A percentile compares a stretch with the other conserved stretches of the same genome.
These are phyloP conservation scores for Phytophthora boehmeriae DNA, from an alignment of 352 stramenopile species.

Conservation along the genomic window DNA sequence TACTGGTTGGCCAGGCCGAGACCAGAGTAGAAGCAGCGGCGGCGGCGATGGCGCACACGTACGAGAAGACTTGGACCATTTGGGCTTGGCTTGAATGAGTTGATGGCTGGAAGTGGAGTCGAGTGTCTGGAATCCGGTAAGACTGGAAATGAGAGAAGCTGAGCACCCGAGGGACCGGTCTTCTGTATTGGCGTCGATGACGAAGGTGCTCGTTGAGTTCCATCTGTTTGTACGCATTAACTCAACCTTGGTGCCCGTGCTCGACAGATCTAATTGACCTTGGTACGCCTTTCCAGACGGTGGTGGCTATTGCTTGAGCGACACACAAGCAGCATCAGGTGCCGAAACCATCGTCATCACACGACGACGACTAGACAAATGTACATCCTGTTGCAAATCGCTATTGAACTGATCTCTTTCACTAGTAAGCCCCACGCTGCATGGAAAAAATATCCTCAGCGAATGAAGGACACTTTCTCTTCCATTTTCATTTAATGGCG, in stretches of 20 bases:
- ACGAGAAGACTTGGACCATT: conserved; percentile 34
- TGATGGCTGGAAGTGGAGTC: not conserved
- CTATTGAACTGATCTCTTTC: conserved; percentile 7
- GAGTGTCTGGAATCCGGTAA: conserved; percentile 12
- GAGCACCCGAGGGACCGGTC: too few species aligned
- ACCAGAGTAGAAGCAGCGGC: conserved; percentile 10
- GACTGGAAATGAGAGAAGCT: conserved; percentile 22
- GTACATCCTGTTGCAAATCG: not conserved
- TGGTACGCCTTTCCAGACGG: conserved; percentile 11
- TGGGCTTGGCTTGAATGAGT: not conserved
- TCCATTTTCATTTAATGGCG: too few species aligned
- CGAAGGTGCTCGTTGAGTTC: conserved; percentile 4
- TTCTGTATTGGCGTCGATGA: too few species aligned
- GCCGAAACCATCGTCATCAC: conserved; percentile 9
- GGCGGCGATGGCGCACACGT: conserved; percentile 9
- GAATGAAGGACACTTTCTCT: too few species aligned
- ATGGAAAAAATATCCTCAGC: too few species aligned
- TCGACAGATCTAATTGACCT: conserved; percentile 14
- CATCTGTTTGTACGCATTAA: conserved; percentile 18
- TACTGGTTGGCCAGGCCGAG: conserved; percentile 26
- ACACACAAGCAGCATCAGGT: conserved; percentile 5
- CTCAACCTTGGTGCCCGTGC: conserved; percentile 25
- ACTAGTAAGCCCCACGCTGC: conserved; percentile 10
- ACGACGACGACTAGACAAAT: not conserved
- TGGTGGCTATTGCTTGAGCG: not conserved